phyloP scores from a whole-genome alignment of 2,329 filamentous ascomycete species.

The Calonectria pauciramosa region DNA sequence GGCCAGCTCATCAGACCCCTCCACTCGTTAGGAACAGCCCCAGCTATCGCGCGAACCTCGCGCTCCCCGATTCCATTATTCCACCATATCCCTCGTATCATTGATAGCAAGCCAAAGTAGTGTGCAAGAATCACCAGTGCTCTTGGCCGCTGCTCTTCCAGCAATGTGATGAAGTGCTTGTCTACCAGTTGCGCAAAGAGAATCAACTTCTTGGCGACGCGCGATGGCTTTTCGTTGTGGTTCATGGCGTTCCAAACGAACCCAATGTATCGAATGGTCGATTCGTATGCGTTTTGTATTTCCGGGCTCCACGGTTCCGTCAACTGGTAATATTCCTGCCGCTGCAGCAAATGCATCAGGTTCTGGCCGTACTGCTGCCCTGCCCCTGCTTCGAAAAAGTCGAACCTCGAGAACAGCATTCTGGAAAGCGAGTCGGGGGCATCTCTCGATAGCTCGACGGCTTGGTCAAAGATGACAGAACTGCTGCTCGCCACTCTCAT shows the following conservation, averaged over 20 bases:
- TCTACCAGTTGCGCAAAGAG: constrained; percentile 10
- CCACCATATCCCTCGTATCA: constrained; percentile 22
- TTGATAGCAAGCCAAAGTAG: constrained; percentile 24
- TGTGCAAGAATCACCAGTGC: constrained; percentile 22
- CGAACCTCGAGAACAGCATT: background rate
- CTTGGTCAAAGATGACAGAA: constrained; percentile 13
- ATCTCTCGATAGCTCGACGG: background rate
- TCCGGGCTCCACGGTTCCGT: constrained; percentile 4
- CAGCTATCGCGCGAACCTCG: constrained; percentile 10
- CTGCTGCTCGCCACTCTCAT: constrained; percentile 18
- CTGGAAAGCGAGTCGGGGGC: background rate
- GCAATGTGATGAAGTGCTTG: constrained; percentile 16
- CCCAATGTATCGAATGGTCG: constrained; percentile 15
- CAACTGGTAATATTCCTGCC: constrained; percentile 2
- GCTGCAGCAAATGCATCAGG: constrained; percentile 8
- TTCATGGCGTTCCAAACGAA: constrained; percentile 21
- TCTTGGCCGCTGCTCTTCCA: constrained; percentile 21
- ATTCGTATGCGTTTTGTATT: constrained; percentile 17
- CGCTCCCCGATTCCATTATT: constrained; percentile 6
- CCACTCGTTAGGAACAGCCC: constrained; percentile 13
- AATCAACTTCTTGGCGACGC: constrained; percentile 10
- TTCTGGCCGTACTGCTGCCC: background rate
- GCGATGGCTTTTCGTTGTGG: background rate
- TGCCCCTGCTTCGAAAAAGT: background rate
- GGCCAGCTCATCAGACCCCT: constrained; percentile 21